phyloP scores from a whole-genome alignment of 2,329 filamentous ascomycete species.

The Aspergillus japonicus region DNA sequence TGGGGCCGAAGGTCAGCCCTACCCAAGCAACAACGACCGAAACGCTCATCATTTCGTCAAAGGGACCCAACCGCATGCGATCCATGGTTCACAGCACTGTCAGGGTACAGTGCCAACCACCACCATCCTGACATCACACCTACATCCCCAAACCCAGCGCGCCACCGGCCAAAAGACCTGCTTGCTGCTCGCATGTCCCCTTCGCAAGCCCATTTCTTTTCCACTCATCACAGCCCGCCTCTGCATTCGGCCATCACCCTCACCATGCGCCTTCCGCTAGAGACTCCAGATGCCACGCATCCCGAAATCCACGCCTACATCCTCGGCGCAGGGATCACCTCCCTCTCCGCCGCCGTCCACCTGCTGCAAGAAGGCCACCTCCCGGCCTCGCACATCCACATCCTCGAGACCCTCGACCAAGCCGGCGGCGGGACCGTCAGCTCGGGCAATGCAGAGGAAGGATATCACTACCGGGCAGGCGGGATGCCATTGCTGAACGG shows the following conservation, averaged over 20 bases:
- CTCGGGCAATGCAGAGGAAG: slow-evolving; percentile 30
- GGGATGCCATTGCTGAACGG: slow-evolving; percentile 37
- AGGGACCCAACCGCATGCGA: neutral
- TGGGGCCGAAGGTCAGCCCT: neutral
- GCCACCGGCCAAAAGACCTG: neutral
- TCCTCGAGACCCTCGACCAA: slow-evolving; percentile 32
- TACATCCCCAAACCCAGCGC: neutral
- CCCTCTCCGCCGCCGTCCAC: slow-evolving; percentile 38
- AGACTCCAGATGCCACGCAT: slow-evolving; percentile 3
- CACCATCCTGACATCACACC: neutral
- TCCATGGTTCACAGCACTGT: slow-evolving; percentile 6
- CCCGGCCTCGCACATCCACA: slow-evolving; percentile 34
- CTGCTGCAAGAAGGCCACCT: slow-evolving; percentile 37
- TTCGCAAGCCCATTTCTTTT: neutral
- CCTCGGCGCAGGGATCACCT: slow-evolving; percentile 37
- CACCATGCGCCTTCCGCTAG: neutral
- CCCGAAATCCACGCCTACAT: slow-evolving; percentile 32
- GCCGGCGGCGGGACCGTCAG: slow-evolving; percentile 33
- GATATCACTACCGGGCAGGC: slow-evolving; percentile 39
- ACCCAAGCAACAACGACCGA: neutral
- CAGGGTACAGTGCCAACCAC: neutral
- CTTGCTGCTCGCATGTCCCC: neutral
- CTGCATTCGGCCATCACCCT: neutral
- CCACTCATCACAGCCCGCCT: neutral
- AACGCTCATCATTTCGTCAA: slow-evolving; percentile 7